Base-by-base conservation (phyloP, 1,284 basidiomycete genomes). In the Malassezia japonica region DNA sequence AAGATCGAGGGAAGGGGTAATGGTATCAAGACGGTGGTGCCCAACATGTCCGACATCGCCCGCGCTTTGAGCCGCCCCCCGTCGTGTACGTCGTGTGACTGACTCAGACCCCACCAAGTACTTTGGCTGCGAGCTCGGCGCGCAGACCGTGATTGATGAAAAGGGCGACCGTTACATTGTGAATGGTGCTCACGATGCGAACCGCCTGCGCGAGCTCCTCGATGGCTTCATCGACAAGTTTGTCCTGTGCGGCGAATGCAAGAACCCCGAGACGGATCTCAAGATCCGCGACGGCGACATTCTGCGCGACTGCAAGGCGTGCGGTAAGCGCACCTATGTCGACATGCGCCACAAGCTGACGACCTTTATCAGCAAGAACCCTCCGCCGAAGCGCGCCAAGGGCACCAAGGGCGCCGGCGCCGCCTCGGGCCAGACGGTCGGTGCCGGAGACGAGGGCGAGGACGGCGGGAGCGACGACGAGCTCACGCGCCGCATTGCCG, bases 1-100 rank as follows among this genome's bases (percentile, higher is more conserved):
- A 98, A 98, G 79, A 91, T 98, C 46, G 94, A 99, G 77, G 94
- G 94, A 67, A 90, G 90, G 76, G 94, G 94, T 50, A 99, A 99
- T 74, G 94, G 94, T 61, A 98, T 99, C 78, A 99, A 99, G 79
- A 99, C 94, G 34, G 64, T 73, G 48, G 58, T 71, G 23, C 67
- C 70, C 50, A 99, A 99, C 78, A 96, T 99, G 90, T 83, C 88
- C 59, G 94, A 98, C 76, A 86, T 99, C 62, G 88, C 92, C 44
- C 85, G 89, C 53, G 89, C 94, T 34, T 81, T 99, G 67, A 88
- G 85, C 74, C 85, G 94, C 59, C 92, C 94, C 58, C 86, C 94
- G 27, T 82, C 88, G 46, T 81, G 77, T 78, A 59, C 67, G 76
- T 72, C 9, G 25, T 24, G 12, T 2, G 1, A 23, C 39, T 45